These are phyloP conservation scores for Rugonectria rugulosa DNA, from an alignment of 2,329 filamentous ascomycete genomes.

Conservation along the genomic window DNA sequence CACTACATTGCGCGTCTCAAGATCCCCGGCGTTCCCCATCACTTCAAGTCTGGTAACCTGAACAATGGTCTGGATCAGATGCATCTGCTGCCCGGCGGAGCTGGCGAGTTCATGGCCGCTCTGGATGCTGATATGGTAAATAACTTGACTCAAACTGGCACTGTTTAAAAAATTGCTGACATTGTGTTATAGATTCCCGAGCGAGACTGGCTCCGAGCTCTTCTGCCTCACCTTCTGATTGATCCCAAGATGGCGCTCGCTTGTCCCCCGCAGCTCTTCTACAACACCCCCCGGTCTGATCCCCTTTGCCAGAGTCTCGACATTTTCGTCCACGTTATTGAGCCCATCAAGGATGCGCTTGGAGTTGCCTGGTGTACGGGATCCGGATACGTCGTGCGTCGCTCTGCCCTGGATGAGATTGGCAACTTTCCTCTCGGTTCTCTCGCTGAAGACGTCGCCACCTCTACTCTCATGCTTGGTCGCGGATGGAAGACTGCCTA, in stretches of 20 bases:
- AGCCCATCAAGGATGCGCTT: slow-evolving; percentile 58
- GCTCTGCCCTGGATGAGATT: slow-evolving; percentile 66
- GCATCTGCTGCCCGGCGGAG: slow-evolving; percentile 59
- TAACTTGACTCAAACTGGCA: not conserved
- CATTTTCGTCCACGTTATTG: slow-evolving; percentile 63
- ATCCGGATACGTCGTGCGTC: slow-evolving; percentile 67
- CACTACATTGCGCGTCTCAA: slow-evolving; percentile 61
- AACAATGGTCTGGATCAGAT: slow-evolving; percentile 65
- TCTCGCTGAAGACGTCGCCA: slow-evolving; percentile 67
- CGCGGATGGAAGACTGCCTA: slow-evolving; percentile 69
- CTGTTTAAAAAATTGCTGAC: slow-evolving; percentile 16
- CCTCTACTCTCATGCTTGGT: slow-evolving; percentile 65
- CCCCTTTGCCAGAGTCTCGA: slow-evolving; percentile 65
- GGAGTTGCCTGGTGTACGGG: slow-evolving; percentile 71
- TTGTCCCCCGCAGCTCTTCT: slow-evolving; percentile 69
- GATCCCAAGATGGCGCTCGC: slow-evolving; percentile 65
- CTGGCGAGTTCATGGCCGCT: slow-evolving; percentile 66
- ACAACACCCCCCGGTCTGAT: slow-evolving; percentile 66
- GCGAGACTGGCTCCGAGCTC: slow-evolving; percentile 64
- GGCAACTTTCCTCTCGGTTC: slow-evolving; percentile 68
- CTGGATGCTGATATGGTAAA: slow-evolving; percentile 71
- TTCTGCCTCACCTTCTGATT: slow-evolving; percentile 66
- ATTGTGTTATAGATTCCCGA: slow-evolving; percentile 59
- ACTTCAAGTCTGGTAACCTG: slow-evolving; percentile 71
- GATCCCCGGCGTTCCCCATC: slow-evolving; percentile 56